Evolutionary conservation across 2,329 filamentous ascomycete genomes (phyloP).

Genomic region (Colletotrichum gloeosporioides): DNA sequence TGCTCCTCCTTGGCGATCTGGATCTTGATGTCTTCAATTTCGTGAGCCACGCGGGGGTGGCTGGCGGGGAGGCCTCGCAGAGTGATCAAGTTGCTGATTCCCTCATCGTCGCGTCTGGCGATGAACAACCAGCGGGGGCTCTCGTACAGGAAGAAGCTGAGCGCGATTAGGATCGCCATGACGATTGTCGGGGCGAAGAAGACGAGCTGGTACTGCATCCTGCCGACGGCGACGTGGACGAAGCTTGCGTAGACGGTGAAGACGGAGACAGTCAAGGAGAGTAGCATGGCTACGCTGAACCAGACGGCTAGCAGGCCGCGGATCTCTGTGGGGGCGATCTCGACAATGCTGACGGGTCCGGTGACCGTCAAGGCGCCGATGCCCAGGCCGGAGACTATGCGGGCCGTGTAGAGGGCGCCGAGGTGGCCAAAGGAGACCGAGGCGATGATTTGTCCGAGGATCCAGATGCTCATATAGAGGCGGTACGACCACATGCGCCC

Average conservation of each 20-base stretch:
- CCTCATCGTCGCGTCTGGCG: conserved; percentile 33
- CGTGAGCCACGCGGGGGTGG: conserved; percentile 27
- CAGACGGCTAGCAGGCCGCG: conserved; percentile 41
- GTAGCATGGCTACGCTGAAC: conserved; percentile 41
- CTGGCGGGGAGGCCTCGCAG: conserved; percentile 31
- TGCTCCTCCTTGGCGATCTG: conserved; percentile 25
- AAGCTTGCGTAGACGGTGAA: conserved; percentile 40
- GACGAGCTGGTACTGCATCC: conserved; percentile 32
- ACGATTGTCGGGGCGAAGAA: conserved; percentile 26
- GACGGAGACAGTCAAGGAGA: conserved; percentile 33
- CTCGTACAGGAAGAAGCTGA: conserved; percentile 40
- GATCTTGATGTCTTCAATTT: conserved; percentile 33
- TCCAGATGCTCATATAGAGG: conserved; percentile 39
- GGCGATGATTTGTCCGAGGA: conserved; percentile 38
- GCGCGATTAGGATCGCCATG: conserved; percentile 26
- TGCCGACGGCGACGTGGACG: conserved; percentile 29
- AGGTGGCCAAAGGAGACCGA: conserved; percentile 30
- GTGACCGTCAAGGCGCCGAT: conserved; percentile 43
- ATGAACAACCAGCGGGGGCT: conserved; percentile 42
- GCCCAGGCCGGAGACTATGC: conserved; percentile 41
- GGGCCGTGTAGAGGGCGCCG: conserved; percentile 36
- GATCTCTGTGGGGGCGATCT: conserved; percentile 43
- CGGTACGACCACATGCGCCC: conserved; percentile 44
- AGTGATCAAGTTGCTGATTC: neutral
- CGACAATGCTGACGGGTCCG: conserved; percentile 43